Evolutionary conservation across 2,329 filamentous ascomycete species (phyloP).

Genomic region (Phaeosphaeriaceae sp.): DNA sequence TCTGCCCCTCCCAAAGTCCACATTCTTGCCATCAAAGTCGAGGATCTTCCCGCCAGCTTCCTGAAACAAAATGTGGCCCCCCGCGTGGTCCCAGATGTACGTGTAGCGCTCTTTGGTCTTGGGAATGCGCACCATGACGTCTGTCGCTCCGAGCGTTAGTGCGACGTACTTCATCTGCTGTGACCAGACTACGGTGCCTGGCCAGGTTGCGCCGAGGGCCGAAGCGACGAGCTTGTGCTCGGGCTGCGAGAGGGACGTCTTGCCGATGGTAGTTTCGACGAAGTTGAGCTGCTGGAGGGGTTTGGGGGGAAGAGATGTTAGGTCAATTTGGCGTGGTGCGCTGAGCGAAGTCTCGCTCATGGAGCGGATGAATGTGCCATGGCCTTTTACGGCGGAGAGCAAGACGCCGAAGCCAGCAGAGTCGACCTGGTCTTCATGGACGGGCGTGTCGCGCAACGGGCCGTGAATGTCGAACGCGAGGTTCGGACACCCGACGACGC

Average conservation of each 20-base stretch:
- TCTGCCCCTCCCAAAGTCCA: slow-evolving; percentile 55
- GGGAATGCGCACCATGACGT: slow-evolving; percentile 59
- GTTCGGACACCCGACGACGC: slow-evolving; percentile 69
- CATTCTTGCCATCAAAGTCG: slow-evolving; percentile 58
- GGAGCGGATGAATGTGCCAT: slow-evolving; percentile 52
- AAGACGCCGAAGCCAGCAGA: slow-evolving; percentile 50
- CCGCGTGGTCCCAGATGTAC: slow-evolving; percentile 64
- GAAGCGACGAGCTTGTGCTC: slow-evolving; percentile 48
- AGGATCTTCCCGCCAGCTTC: slow-evolving; percentile 60
- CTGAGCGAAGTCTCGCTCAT: slow-evolving; percentile 47
- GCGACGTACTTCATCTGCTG: slow-evolving; percentile 63
- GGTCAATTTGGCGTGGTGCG: slow-evolving; percentile 40
- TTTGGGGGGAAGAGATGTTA: slow-evolving; percentile 22
- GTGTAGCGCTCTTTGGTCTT: slow-evolving; percentile 53
- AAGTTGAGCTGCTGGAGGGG: slow-evolving; percentile 50
- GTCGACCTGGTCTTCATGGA: slow-evolving; percentile 52
- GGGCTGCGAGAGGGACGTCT: slow-evolving; percentile 44
- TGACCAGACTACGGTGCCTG: slow-evolving; percentile 59
- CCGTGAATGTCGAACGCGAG: slow-evolving; percentile 52
- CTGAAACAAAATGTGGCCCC: slow-evolving; percentile 59
- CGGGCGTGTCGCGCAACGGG: slow-evolving; percentile 20
- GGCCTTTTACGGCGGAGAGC: slow-evolving; percentile 56
- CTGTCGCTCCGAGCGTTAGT: slow-evolving; percentile 58
- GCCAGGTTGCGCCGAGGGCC: slow-evolving; percentile 53
- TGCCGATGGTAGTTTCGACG: slow-evolving; percentile 54